Conservation (phyloP, 2,329 filamentous ascomycete species). For the Hymenoscyphus occultus region DNA sequence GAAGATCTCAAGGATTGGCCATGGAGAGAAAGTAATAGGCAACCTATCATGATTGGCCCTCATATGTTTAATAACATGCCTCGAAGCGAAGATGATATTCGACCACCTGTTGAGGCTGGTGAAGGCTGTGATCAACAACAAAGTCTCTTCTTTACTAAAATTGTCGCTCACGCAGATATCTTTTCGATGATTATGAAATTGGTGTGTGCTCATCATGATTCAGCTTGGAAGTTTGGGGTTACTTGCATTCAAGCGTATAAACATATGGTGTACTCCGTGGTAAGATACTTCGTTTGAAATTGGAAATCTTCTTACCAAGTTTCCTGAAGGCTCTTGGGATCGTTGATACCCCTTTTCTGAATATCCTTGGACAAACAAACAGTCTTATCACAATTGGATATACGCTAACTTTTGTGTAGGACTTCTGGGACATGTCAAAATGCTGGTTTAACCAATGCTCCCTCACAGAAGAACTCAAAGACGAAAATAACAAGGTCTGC, state of each 20-base stretch:
- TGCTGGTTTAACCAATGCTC: background rate
- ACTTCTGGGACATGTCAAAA: background rate
- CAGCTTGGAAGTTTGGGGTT: conserved; percentile 19
- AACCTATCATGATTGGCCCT: background rate
- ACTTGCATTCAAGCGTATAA: conserved; percentile 16
- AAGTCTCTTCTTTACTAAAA: conserved; percentile 14
- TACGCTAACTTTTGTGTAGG: background rate
- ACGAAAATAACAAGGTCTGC: background rate
- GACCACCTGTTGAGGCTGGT: background rate
- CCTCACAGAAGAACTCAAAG: background rate
- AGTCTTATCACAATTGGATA: background rate
- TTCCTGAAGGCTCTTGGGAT: background rate
- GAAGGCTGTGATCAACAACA: background rate
- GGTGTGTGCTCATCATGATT: conserved; percentile 19
- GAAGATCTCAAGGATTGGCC: conserved; percentile 20
- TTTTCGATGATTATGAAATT: conserved; percentile 9
- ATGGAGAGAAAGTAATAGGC: conserved; percentile 13
- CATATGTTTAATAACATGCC: conserved; percentile 2
- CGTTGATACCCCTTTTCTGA: too few relatives aligned
- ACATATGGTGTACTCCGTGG: background rate
- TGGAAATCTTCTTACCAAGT: too few relatives aligned
- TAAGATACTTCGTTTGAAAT: too few relatives aligned
- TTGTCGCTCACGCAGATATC: conserved; percentile 15
- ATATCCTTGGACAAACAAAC: background rate
- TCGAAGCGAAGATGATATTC: background rate